phyloP scores from a whole-genome alignment of 148 eudicot species.

The Rhododendron henanense region DNA sequence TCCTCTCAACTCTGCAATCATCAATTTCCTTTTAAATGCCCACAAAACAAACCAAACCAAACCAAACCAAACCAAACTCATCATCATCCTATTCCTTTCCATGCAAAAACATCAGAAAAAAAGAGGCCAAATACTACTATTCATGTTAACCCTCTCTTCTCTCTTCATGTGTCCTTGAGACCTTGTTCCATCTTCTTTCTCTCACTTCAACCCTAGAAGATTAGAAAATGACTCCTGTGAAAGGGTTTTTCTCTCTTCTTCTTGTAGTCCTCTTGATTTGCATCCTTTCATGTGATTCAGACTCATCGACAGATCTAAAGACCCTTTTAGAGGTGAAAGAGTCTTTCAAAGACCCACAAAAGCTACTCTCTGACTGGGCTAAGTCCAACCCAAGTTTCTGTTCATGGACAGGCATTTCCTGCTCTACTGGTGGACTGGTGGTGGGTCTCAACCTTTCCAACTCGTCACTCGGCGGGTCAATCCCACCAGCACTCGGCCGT shows the following conservation, averaged over 20 bases:
- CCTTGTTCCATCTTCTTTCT: not conserved
- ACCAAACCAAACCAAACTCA: not conserved
- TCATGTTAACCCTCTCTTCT: not conserved
- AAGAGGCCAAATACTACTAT: slow-evolving; percentile 7
- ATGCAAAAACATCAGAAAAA: slow-evolving; percentile 3
- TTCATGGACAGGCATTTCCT: slow-evolving; percentile 66
- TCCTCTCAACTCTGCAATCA: not conserved
- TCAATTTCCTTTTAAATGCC: slow-evolving; percentile 2
- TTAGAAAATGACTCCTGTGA: not conserved
- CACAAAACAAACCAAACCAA: not conserved
- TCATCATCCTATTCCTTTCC: not conserved
- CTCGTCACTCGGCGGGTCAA: slow-evolving; percentile 58
- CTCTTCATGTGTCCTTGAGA: not conserved
- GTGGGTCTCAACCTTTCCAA: slow-evolving; percentile 59
- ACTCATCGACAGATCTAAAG: slow-evolving; percentile 6
- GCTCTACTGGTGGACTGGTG: slow-evolving; percentile 31
- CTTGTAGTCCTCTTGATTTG: not conserved
- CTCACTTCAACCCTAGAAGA: not conserved
- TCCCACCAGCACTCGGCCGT: slow-evolving; percentile 56
- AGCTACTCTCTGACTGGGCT: slow-evolving; percentile 55
- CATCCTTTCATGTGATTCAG: slow-evolving; percentile 4
- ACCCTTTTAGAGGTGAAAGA: slow-evolving; percentile 54
- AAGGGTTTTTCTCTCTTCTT: not conserved
- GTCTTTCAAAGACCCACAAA: slow-evolving; percentile 67
- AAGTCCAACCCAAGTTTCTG: slow-evolving; percentile 48